Evolutionary conservation across 345 rosid genomes (phyloP).

Genomic region (Mallotus nudiflorus): DNA sequence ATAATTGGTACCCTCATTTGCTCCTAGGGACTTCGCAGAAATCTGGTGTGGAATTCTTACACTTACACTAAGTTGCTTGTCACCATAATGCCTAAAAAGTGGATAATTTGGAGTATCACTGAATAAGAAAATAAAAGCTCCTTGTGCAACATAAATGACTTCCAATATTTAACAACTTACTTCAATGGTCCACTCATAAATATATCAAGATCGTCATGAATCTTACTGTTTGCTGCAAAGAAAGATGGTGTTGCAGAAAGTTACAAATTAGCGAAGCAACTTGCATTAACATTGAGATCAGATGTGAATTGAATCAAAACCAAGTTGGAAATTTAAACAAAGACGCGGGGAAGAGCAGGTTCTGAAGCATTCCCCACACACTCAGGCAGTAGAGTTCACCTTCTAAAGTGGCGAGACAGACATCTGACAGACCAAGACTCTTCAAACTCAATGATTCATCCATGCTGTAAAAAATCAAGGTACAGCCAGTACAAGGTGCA

Average conservation of each 20-base stretch:
- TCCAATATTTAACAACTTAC: constrained; percentile 42
- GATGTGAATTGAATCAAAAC: neutral
- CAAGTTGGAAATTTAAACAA: too few species aligned
- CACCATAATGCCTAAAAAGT: constrained; percentile 32
- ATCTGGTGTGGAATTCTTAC: constrained; percentile 18
- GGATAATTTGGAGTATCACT: neutral
- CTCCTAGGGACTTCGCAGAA: constrained; percentile 20
- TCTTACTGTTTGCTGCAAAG: constrained; percentile 38
- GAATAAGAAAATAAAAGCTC: neutral
- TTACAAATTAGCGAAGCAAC: constrained; percentile 9
- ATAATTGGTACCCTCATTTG: constrained; percentile 37
- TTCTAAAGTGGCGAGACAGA: constrained; percentile 72
- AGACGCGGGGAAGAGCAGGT: too few species aligned
- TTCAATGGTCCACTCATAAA: constrained; percentile 32
- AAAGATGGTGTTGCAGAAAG: constrained; percentile 2
- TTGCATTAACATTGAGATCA: neutral
- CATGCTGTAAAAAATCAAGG: constrained; percentile 46
- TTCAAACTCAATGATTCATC: constrained; percentile 68
- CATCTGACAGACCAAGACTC: constrained; percentile 77
- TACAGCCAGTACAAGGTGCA: neutral
- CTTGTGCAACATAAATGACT: constrained; percentile 2
- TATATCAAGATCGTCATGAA: constrained; percentile 28
- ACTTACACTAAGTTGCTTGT: constrained; percentile 32
- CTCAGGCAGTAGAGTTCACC: too few species aligned
- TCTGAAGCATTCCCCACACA: too few species aligned